These are phyloP conservation scores for Volvox africanus DNA, from an alignment of 139 green algal species.

Conservation along the genomic window DNA sequence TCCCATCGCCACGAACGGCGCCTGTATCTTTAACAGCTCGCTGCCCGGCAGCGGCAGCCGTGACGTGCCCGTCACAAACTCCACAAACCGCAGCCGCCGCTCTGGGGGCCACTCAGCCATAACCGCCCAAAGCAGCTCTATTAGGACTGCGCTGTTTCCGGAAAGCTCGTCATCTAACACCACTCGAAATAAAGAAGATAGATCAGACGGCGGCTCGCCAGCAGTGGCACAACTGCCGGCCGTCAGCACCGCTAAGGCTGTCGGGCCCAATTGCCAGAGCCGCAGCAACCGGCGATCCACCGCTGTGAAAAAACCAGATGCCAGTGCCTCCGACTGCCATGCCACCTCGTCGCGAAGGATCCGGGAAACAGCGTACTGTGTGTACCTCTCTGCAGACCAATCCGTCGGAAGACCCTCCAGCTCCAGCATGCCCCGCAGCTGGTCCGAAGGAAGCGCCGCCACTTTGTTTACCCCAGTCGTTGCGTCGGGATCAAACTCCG, in stretches of 20 bases:
- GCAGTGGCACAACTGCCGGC: neutral
- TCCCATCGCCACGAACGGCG: constrained; percentile 69
- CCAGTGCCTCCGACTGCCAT: constrained; percentile 64
- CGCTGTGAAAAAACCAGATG: constrained; percentile 50
- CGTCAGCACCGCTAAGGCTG: constrained; percentile 45
- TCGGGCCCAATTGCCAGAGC: constrained; percentile 50
- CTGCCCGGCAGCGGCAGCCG: constrained; percentile 64
- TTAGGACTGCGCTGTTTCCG: constrained; percentile 3
- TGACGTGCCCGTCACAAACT: constrained; percentile 70
- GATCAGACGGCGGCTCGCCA: constrained; percentile 15
- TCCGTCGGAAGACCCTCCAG: constrained; percentile 54
- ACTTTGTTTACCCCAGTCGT: constrained; percentile 34
- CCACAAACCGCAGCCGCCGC: constrained; percentile 55
- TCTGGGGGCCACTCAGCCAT: constrained; percentile 53
- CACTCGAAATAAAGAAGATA: constrained; percentile 57
- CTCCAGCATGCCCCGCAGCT: constrained; percentile 64
- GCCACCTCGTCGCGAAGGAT: constrained; percentile 60
- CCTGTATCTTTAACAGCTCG: constrained; percentile 66
- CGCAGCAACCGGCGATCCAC: constrained; percentile 47
- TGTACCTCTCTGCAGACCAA: constrained; percentile 55
- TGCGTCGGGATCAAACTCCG: constrained; percentile 66
- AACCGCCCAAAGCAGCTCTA: constrained; percentile 61
- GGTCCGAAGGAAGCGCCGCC: constrained; percentile 38
- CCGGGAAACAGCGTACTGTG: constrained; percentile 33
- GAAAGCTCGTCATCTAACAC: constrained; percentile 62